A percentile compares a stretch with the other conserved stretches of the same genome.
phyloP scores from a whole-genome alignment of 116 monocot genomes.

The Iris pallida region DNA sequence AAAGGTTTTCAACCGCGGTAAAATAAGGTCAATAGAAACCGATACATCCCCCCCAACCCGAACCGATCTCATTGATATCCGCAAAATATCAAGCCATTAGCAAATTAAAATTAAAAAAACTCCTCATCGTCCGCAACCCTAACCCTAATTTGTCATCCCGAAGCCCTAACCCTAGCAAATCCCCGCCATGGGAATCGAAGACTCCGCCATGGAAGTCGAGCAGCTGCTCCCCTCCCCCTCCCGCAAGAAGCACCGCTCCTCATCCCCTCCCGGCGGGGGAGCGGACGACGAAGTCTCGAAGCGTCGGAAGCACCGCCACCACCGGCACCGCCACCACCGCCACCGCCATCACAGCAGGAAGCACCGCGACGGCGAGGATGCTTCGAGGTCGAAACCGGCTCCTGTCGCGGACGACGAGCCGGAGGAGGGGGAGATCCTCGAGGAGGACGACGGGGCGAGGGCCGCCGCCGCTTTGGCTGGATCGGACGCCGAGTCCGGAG shows the following conservation, averaged over 20 bases:
- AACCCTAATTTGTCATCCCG: not conserved
- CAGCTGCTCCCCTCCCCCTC: constrained; percentile 11
- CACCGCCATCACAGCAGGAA: constrained; percentile 27
- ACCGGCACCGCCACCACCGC: constrained; percentile 36
- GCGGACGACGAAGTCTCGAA: constrained; percentile 27
- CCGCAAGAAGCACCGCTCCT: constrained; percentile 30
- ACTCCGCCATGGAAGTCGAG: not conserved
- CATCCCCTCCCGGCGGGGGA: constrained; percentile 17
- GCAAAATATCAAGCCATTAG: too few relatives aligned
- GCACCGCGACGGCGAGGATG: constrained; percentile 15
- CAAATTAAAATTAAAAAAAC: too few relatives aligned
- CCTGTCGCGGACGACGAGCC: constrained; percentile 34
- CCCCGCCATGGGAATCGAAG: constrained; percentile 35
- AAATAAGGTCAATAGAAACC: too few relatives aligned
- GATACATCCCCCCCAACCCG: too few relatives aligned
- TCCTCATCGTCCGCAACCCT: too few relatives aligned
- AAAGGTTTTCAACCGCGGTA: too few relatives aligned
- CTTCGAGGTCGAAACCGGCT: not conserved
- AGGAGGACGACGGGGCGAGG: not conserved
- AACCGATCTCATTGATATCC: too few relatives aligned
- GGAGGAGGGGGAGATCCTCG: constrained; percentile 35
- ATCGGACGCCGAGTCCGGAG: constrained; percentile 8
- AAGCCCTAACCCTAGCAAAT: constrained; percentile 16
- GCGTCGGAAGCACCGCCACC: constrained; percentile 44
- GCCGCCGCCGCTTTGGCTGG: not conserved